A percentile compares a stretch with the other conserved stretches of the same genome.
phyloP scores from a whole-genome alignment of 2,329 filamentous ascomycete genomes.

The Aspergillus uvarum region DNA sequence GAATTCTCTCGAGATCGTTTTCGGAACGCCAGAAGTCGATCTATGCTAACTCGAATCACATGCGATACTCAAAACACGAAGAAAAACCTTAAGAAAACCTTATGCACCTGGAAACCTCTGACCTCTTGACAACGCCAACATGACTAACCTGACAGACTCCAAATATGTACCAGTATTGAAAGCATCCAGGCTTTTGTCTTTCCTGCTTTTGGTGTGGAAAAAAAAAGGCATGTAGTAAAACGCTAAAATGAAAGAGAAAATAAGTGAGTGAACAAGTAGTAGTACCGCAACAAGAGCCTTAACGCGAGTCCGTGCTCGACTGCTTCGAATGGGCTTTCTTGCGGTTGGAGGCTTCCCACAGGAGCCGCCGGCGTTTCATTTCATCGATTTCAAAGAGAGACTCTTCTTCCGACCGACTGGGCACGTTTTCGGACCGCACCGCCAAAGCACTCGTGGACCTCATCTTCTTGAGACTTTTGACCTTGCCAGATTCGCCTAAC shows the following conservation, averaged over 20 bases:
- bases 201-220: slow-evolving; percentile 4
- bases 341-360: slow-evolving; percentile 48
- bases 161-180: slow-evolving; percentile 5
- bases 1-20: not conserved
- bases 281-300: slow-evolving; percentile 4
- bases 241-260: slow-evolving; percentile 4
- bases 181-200: slow-evolving; percentile 9
- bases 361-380: slow-evolving; percentile 48
- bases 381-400: slow-evolving; percentile 52
- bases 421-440: slow-evolving; percentile 37
- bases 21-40: not conserved
- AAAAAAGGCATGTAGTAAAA: slow-evolving; percentile 1
- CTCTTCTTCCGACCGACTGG: slow-evolving; percentile 34
- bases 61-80: slow-evolving; percentile 2
- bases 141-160: not conserved
- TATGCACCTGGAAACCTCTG: not conserved
- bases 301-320: slow-evolving; percentile 20
- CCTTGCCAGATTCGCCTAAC: slow-evolving; percentile 29
- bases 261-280: not conserved
- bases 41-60: not conserved
- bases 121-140: not conserved
- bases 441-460: slow-evolving; percentile 56
- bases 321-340: slow-evolving; percentile 32
- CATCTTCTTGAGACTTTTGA: slow-evolving; percentile 45
- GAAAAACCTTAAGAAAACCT: not conserved